Percentiles rank a stretch among this genome's conserved stretches.
phyloP scores from a whole-genome alignment of 805 yeast genomes.

The Kodamaea sagamina region DNA sequence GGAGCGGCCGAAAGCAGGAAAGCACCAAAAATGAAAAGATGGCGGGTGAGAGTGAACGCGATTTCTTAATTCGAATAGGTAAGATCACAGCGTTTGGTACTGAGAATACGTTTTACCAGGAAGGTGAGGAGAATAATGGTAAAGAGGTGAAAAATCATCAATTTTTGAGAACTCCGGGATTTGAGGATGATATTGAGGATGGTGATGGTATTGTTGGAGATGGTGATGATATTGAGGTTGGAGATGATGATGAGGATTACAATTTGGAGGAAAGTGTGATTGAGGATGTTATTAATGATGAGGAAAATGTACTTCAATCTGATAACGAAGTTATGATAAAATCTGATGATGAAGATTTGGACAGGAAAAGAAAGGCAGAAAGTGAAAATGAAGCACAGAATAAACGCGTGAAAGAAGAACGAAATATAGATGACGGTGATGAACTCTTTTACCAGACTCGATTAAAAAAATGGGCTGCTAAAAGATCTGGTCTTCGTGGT shows the following conservation, averaged over 20 bases:
- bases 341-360: conserved; percentile 13
- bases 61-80: conserved; percentile 83
- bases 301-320: too few relatives aligned
- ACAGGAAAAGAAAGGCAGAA: background rate
- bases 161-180: conserved; percentile 53
- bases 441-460: conserved; percentile 63
- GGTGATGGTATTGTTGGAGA: too few relatives aligned
- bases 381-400: background rate
- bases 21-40: conserved; percentile 37
- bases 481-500: conserved; percentile 49
- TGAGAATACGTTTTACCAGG: conserved; percentile 54
- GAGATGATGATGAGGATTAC: conserved; percentile 16
- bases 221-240: too few relatives aligned
- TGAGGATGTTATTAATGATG: conserved; percentile 16
- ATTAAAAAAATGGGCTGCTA: conserved; percentile 57
- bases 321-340: conserved; percentile 14
- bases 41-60: conserved; percentile 78
- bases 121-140: conserved; percentile 18
- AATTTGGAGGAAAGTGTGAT: conserved; percentile 21
- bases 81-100: conserved; percentile 92
- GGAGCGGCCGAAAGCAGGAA: background rate
- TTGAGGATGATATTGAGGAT: conserved; percentile 21
- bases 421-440: conserved; percentile 76
- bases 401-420: conserved; percentile 1
- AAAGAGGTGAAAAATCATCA: conserved; percentile 38